Evolutionary conservation across 1,139 yeast genomes (phyloP).

Genomic region (Yamadazyma songkhlaensis): DNA sequence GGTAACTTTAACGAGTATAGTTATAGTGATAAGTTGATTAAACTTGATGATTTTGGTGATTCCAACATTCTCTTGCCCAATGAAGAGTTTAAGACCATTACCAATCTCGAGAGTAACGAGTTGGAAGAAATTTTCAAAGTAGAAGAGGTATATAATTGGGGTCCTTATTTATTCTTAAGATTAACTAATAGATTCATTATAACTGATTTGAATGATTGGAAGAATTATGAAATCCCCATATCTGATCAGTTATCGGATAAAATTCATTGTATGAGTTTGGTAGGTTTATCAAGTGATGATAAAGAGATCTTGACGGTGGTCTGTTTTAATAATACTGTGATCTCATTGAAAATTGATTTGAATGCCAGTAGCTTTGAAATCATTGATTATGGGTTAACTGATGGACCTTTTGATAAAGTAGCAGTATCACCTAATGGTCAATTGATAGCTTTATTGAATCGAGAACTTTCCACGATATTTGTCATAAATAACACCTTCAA

Average conservation of each 20-base stretch:
- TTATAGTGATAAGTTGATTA: slow-evolving; percentile 32
- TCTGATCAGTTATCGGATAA: slow-evolving; percentile 15
- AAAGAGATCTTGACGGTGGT: slow-evolving; percentile 17
- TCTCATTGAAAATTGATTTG: slow-evolving; percentile 26
- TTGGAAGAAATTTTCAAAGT: slow-evolving; percentile 31
- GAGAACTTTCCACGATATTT: slow-evolving; percentile 41
- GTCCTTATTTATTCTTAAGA: slow-evolving; percentile 29
- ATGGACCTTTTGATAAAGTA: slow-evolving; percentile 58
- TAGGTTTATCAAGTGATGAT: slow-evolving; percentile 9
- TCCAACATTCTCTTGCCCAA: slow-evolving; percentile 18
- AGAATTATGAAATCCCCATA: slow-evolving; percentile 28
- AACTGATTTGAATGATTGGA: slow-evolving; percentile 22
- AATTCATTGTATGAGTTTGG: slow-evolving; percentile 17
- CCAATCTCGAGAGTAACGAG: slow-evolving; percentile 33
- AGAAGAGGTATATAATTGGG: slow-evolving; percentile 20
- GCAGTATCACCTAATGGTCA: slow-evolving; percentile 60
- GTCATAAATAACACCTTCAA: slow-evolving; percentile 54
- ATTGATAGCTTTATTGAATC: slow-evolving; percentile 55
- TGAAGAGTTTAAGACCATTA: slow-evolving; percentile 17
- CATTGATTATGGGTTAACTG: slow-evolving; percentile 39
- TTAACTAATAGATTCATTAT: slow-evolving; percentile 27
- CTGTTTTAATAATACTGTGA: slow-evolving; percentile 28
- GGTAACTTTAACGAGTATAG: slow-evolving; percentile 58
- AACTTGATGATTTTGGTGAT: slow-evolving; percentile 31
- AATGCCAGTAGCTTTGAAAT: slow-evolving; percentile 22